Conservation (phyloP, 768 basidiomycete genomes). For the Phylloporus rhodoxanthus region DNA sequence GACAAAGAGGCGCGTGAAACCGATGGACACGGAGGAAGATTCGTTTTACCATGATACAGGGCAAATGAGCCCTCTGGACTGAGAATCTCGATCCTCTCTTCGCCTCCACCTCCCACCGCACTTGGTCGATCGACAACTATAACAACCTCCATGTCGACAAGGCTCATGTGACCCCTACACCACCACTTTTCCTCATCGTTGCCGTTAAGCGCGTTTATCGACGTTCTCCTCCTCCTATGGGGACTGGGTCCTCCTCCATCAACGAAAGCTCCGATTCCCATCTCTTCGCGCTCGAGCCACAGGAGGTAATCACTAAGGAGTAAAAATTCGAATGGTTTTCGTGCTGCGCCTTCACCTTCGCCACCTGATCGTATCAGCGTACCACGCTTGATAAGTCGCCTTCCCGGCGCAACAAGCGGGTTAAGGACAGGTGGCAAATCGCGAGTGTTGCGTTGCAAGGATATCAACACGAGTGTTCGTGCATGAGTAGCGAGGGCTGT, state of each 20-base stretch:
- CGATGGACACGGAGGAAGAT: background rate
- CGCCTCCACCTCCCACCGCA: slow-evolving; percentile 27
- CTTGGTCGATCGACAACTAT: slow-evolving; percentile 35
- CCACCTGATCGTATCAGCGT: slow-evolving; percentile 43
- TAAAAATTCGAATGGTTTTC: slow-evolving; percentile 58
- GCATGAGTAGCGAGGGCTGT: slow-evolving; percentile 74
- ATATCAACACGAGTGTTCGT: slow-evolving; percentile 66
- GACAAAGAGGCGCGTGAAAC: background rate
- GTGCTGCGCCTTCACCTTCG: slow-evolving; percentile 38
- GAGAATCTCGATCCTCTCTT: slow-evolving; percentile 63
- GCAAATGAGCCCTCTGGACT: slow-evolving; percentile 77
- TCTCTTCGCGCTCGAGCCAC: slow-evolving; percentile 61
- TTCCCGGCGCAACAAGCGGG: slow-evolving; percentile 74
- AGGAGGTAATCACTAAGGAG: slow-evolving; percentile 79
- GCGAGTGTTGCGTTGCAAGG: slow-evolving; percentile 71
- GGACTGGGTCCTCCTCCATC: slow-evolving; percentile 18
- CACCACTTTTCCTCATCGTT: slow-evolving; percentile 63
- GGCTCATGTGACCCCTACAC: slow-evolving; percentile 61
- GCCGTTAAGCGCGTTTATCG: slow-evolving; percentile 20
- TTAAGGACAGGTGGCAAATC: slow-evolving; percentile 74
- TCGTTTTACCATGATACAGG: slow-evolving; percentile 54
- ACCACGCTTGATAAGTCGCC: slow-evolving; percentile 69
- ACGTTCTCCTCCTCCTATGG: slow-evolving; percentile 12
- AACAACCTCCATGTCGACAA: slow-evolving; percentile 75
- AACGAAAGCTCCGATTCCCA: slow-evolving; percentile 16